Conservation (phyloP, 208 protist species). For the Crithidia sp. region DNA sequence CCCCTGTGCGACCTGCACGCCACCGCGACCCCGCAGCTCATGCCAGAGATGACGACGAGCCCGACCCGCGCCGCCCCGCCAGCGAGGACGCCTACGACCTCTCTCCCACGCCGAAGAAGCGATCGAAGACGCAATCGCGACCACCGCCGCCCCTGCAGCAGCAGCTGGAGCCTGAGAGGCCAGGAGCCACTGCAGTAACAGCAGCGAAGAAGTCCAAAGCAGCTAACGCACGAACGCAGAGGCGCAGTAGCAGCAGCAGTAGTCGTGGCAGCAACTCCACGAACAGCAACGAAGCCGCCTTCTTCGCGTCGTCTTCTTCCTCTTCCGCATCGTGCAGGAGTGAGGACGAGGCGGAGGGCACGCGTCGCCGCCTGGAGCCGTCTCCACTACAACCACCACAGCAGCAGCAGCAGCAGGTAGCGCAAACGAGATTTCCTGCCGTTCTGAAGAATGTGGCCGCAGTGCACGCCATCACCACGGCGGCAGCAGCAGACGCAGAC, state of each 20-base stretch:
- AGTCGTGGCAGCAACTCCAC: slow-evolving; percentile 7
- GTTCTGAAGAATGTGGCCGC: no score
- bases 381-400: no score
- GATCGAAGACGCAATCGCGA: slow-evolving; percentile 54
- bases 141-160: not conserved
- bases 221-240: not conserved
- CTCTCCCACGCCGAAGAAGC: slow-evolving; percentile 60
- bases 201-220: not conserved
- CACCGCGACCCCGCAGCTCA: not conserved
- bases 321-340: slow-evolving; percentile 9
- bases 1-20: no score
- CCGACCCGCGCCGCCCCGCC: slow-evolving; percentile 15
- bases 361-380: no score
- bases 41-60: slow-evolving; percentile 12
- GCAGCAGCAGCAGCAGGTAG: no score
- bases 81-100: slow-evolving; percentile 28
- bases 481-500: not conserved
- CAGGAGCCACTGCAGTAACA: not conserved
- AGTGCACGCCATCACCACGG: not conserved
- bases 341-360: not conserved
- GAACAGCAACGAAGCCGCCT: slow-evolving; percentile 31
- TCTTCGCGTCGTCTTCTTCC: slow-evolving; percentile 15
- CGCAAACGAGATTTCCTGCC: no score
- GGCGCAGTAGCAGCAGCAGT: slow-evolving; percentile 14
- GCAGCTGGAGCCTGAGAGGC: not conserved